Conservation (phyloP, 306 rosid genomes). For the Glycine latifolia region DNA sequence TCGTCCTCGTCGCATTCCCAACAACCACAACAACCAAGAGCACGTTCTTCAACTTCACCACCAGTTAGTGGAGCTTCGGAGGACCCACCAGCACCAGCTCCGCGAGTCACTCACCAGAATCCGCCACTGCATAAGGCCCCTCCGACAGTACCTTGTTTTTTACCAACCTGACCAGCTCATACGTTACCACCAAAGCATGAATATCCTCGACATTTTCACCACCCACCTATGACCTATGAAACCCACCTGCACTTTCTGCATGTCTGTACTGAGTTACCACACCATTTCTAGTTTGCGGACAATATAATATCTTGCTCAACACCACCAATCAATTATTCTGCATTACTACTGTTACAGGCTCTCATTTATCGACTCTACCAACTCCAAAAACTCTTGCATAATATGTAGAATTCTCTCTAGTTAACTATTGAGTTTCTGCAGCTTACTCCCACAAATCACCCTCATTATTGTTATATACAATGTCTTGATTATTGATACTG, state of each 20-base stretch:
- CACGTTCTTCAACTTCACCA: conserved; percentile 12
- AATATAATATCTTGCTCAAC: too few species aligned
- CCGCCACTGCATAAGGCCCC: conserved; percentile 46
- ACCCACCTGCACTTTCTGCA: not conserved
- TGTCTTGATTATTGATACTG: not conserved
- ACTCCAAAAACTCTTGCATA: not conserved
- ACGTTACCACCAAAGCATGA: conserved; percentile 40
- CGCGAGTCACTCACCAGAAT: conserved; percentile 34
- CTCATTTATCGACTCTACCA: not conserved
- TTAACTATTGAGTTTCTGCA: not conserved
- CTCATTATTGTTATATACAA: not conserved
- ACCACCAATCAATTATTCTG: too few species aligned
- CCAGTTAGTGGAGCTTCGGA: conserved; percentile 39
- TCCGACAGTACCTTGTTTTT: conserved; percentile 37
- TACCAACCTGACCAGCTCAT: conserved; percentile 40
- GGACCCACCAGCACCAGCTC: conserved; percentile 45
- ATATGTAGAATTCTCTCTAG: not conserved
- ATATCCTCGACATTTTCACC: conserved; percentile 47
- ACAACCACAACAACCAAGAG: not conserved
- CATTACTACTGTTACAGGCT: not conserved
- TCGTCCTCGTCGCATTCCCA: not conserved
- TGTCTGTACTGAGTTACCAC: not conserved
- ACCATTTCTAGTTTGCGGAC: too few species aligned
- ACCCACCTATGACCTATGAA: conserved; percentile 23
- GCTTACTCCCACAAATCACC: too few species aligned